Base-by-base conservation (phyloP, 1,139 yeast genomes). In the Wickerhamomyces sp. region DNA sequence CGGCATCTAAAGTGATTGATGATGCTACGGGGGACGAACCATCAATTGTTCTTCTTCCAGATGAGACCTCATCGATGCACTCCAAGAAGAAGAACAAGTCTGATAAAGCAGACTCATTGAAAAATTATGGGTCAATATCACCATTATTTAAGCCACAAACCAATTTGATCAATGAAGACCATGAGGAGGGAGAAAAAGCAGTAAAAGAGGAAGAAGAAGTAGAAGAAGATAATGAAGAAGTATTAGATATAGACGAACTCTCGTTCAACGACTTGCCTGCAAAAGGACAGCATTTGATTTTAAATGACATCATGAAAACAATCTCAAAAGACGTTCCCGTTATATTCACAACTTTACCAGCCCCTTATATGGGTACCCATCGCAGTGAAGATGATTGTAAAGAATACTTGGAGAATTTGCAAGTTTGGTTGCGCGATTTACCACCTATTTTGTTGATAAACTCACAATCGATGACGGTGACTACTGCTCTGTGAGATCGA, bases 401-500 rank as follows among this genome's bases (percentile, higher is more conserved):
- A 39, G 89, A 83, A 33, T 92, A 89, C 55, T 77, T 85, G 10
- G 79, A 79, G 41, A 83, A 83, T 49, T 67, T 92, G 41, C 84
- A 89, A 35, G 63, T 85, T 13, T 87, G 97, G 95, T 70, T 89
- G 41, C 76, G 79, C 38, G 88, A 74, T 9, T 64, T 92, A 33
- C 96, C 96, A 0, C 96, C 97, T 0, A 72, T 78, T 4, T 60
- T 92, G 56, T 63, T 92, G 45, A 71, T 92, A 41, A 90, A 92
- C 57, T 87, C 97, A 0, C 95, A 89, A 61, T 83, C 96, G 0
- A 88, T 90, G 68, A 92, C 98, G 0, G 97, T 92, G 2, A 92
- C 98, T 0, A 90, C 97, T 12, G 89, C 95, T 18, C 67, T 86
- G 47, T 86, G 66, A 50, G 14, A 13, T n/a, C 14, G 7, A 22